A percentile compares a stretch with the other conserved stretches of the same genome.
These are phyloP conservation scores for Physcomitrellopsis africana DNA, from an alignment of 225 moss, liverwort and hornwort species.

Conservation along the genomic window DNA sequence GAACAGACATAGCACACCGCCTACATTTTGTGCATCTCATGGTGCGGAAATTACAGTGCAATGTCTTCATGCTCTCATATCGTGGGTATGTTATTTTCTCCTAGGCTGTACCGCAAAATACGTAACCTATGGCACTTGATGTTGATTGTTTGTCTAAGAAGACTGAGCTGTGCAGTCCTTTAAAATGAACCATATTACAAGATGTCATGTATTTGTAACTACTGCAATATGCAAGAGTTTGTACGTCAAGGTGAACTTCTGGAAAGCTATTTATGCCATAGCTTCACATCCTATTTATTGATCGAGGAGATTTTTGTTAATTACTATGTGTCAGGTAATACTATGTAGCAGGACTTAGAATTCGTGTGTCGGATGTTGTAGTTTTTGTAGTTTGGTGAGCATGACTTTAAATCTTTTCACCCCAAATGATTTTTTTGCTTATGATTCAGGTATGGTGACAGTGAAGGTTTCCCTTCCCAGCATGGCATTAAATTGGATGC, in stretches of 20 bases:
- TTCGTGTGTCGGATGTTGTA: conserved; percentile 4
- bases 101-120: neutral
- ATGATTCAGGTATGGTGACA: conserved; percentile 78
- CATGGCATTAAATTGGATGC: conserved; percentile 79
- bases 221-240: neutral
- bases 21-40: conserved; percentile 80
- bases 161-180: neutral
- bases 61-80: conserved; percentile 94
- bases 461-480: conserved; percentile 84
- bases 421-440: conserved; percentile 3
- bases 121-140: neutral
- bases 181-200: neutral
- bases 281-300: neutral
- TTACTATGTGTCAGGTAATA: neutral
- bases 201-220: neutral
- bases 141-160: neutral
- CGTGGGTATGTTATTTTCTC: conserved; percentile 62
- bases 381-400: conserved; percentile 16
- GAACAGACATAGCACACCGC: conserved; percentile 89
- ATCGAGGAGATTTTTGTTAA: neutral
- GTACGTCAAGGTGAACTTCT: conserved; percentile 12
- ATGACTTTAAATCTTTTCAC: neutral
- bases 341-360: neutral
- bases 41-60: conserved; percentile 76
- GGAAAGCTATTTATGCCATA: neutral